Percentiles rank a stretch among this genome's conserved stretches.
phyloP scores from a whole-genome alignment of 257 asterid genomes.

The Ajuga chamaepitys region DNA sequence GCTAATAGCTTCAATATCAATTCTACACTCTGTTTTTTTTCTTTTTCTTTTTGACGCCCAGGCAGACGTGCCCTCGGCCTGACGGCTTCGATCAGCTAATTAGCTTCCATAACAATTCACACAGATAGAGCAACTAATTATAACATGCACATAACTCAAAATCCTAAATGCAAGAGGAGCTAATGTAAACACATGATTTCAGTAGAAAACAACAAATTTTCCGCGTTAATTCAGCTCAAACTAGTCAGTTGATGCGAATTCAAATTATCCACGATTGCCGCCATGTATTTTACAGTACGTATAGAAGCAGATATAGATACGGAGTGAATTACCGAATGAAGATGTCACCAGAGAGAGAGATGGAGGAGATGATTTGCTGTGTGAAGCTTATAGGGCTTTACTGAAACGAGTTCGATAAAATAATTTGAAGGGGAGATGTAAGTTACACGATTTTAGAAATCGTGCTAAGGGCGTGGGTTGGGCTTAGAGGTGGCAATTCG shows the following conservation, averaged over 20 bases:
- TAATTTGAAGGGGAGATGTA: not conserved
- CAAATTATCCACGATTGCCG: not conserved
- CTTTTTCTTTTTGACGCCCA: too few relatives aligned
- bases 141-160: not conserved
- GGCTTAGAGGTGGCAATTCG: too few relatives aligned
- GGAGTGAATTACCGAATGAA: not conserved
- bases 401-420: not conserved
- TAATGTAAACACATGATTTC: not conserved
- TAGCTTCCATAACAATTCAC: not conserved
- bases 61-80: too few relatives aligned
- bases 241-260: not conserved
- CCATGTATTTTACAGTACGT: not conserved
- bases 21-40: too few relatives aligned
- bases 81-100: too few relatives aligned
- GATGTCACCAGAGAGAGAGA: slow-evolving; percentile 7
- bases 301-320: not conserved
- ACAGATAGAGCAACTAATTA: not conserved
- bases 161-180: not conserved
- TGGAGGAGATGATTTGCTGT: not conserved
- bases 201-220: not conserved
- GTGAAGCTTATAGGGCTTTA: slow-evolving; percentile 13
- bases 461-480: not conserved
- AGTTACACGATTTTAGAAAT: not conserved
- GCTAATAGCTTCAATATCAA: too few relatives aligned
- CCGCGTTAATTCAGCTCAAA: slow-evolving; percentile 7